Base-by-base conservation (phyloP, 306 rosid species). In the Carpinus viminea region DNA sequence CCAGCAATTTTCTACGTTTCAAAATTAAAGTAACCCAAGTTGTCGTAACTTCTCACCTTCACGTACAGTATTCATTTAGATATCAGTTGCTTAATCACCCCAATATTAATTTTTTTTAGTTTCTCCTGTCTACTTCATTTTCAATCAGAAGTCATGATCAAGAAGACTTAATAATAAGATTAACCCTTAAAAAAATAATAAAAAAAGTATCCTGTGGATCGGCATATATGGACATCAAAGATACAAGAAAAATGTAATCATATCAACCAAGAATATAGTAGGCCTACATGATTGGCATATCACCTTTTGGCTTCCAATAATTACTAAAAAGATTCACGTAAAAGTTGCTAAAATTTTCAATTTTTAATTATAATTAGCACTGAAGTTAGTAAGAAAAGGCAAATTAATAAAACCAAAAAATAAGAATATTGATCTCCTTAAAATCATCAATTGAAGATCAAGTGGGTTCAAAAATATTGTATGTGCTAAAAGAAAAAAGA, bases 121-220 rank as follows among this genome's bases (percentile, higher is more conserved):
- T 73, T 26, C 53, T 62, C n/a, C 62, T 12, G 8, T 48, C 43
- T 53, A 68, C 31, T 12, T 53, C 56, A 80, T 24, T 38, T 51
- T 72, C 66, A 64, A 20, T 43, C 15, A 41, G 36, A 17, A 78
- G 75, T 57, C 59, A 75, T 76, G 43, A 70, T 75, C 75, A 17
- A 6, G 12, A 8, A 41, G 11, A 50, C 51, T 70, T 28, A n/a
- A 72, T 16, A 9, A 2, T 4, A 12, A 10, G 26, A 24, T 24
- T 24, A 24, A 47, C 28, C 59, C 75, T 24, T 24, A 9, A 73
- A 46, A 61, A 7, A 17, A 18, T 53, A 62, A 36, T 43, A 26
- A 38, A 4, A 53, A 53, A 4, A 4, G 43, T 38, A 18, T 78
- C 53, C 26, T 48, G 74, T n/a, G 36, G n/a, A 41, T 24, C 26